A percentile compares a stretch with the other conserved stretches of the same genome.
Conservation (phyloP, 192 early-diverging fungal species). For the Obelidium mucronatum region DNA sequence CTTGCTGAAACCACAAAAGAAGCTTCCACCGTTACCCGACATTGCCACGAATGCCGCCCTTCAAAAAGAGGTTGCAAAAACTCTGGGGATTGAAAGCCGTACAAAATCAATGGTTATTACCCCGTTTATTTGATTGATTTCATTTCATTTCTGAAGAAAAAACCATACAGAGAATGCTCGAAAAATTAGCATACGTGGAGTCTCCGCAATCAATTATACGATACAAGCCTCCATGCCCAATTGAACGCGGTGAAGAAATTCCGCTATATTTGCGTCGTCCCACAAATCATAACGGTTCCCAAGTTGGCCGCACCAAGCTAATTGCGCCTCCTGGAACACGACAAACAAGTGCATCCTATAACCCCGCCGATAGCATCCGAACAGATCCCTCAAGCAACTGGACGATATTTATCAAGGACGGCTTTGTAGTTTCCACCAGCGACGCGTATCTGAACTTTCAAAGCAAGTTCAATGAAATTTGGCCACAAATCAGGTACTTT, state of each 20-base stretch:
- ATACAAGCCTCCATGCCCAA: constrained; percentile 14
- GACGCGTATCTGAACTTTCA: constrained; percentile 30
- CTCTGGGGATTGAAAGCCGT: constrained; percentile 1
- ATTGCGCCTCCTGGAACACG: constrained; percentile 14
- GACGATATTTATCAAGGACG: constrained; percentile 34
- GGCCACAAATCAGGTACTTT: constrained; percentile 20
- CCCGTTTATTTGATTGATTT: neutral
- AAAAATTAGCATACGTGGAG: constrained; percentile 17
- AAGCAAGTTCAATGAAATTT: neutral
- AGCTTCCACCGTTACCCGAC: constrained; percentile 25
- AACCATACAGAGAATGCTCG: too few relatives aligned
- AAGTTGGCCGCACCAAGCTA: too few relatives aligned
- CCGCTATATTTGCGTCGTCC: neutral
- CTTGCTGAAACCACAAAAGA: neutral
- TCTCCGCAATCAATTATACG: constrained; percentile 6
- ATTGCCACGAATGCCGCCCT: constrained; percentile 10
- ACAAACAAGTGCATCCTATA: constrained; percentile 7
- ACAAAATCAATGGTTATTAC: neutral
- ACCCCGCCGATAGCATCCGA: neutral
- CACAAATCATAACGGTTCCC: neutral
- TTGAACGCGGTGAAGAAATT: neutral
- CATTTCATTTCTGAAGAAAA: neutral
- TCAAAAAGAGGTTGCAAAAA: constrained; percentile 20
- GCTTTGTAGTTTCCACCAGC: constrained; percentile 19
- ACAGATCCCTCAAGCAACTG: constrained; percentile 30